Percentiles rank a stretch among this genome's conserved stretches.
Conservation (phyloP, 2,329 filamentous ascomycete species). For the Coleophoma eucalyptorum region DNA sequence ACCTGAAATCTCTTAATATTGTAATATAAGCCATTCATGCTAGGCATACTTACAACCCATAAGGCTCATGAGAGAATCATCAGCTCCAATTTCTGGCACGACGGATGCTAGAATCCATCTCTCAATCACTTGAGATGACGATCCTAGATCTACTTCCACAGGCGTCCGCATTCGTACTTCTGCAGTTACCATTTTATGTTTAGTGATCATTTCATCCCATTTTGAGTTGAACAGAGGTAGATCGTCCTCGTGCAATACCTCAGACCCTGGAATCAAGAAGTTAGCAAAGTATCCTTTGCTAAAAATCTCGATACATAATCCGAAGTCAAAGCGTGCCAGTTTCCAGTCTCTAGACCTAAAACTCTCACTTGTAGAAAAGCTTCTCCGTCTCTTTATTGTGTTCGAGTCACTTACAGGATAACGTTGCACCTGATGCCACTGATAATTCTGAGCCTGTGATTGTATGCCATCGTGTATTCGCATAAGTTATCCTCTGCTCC, state of each 20-base stretch:
- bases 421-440: slow-evolving; percentile 49
- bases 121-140: slow-evolving; percentile 63
- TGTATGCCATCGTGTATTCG: slow-evolving; percentile 67
- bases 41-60: slow-evolving; percentile 61
- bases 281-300: too few relatives aligned
- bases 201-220: slow-evolving; percentile 57
- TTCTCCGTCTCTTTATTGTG: too few relatives aligned
- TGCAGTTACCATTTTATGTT: slow-evolving; percentile 58
- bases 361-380: too few relatives aligned
- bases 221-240: slow-evolving; percentile 48
- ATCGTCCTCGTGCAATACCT: slow-evolving; percentile 64
- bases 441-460: slow-evolving; percentile 46
- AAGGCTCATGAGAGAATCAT: slow-evolving; percentile 63
- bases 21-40: slow-evolving; percentile 22
- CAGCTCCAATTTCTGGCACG: slow-evolving; percentile 58
- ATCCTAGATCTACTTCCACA: slow-evolving; percentile 54
- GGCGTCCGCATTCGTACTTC: slow-evolving; percentile 70
- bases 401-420: slow-evolving; percentile 40
- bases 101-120: slow-evolving; percentile 67
- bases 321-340: too few relatives aligned
- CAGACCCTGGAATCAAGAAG: slow-evolving; percentile 42
- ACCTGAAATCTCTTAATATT: slow-evolving; percentile 41
- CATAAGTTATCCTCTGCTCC: slow-evolving; percentile 66
- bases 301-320: too few relatives aligned
- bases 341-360: too few relatives aligned